Base-by-base conservation (phyloP, 2,329 filamentous ascomycete genomes). In the Microthyrium microscopicum region DNA sequence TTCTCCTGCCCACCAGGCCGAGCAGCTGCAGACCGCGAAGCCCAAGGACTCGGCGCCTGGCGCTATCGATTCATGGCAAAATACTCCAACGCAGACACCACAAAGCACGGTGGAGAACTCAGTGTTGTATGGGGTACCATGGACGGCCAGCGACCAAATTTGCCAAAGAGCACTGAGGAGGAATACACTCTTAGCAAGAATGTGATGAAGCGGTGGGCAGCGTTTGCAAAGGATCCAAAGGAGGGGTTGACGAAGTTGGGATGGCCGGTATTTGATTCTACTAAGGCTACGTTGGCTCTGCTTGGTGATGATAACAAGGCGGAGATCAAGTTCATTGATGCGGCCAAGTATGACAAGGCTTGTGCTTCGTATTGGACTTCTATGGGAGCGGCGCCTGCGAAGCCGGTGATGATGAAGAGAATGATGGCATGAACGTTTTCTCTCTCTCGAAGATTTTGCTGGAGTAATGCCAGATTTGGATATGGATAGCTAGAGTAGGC, bases 201-300 rank as follows among this genome's bases (percentile, higher is more conserved):
- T 20, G 35, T 37, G 35, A 37, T 22, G 7, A 26, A 11, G 12
- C 29, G 29, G 11, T 37, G 35, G 35, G 35, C 30, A 12, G 22
- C 19, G 2, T 37, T 37, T 22, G 35, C 35, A 2, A 37, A 37
- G 31, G 30, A 34, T n/a, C 35, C 35, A 6, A 21, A 36, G 20
- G 20, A 25, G 8, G 35, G 34, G 8, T 29, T 48, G 28, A 22
- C 21, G 7, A 20, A 34, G 24, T 17, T 34, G 11, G 24, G 32
- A 26, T 34, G 32, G 32, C 32, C 32, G 17, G 5, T 29, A 17
- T 34, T 34, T 27, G 29, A 36, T 21, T n/a, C n/a, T n/a, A n/a
- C n/a, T n/a, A n/a, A n/a, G n/a, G n/a, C n/a, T n/a, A n/a, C n/a
- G n/a, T n/a, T n/a, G n/a, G n/a, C n/a, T n/a, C n/a, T n/a, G n/a